These are phyloP conservation scores for Diaporthe longicolla DNA, from an alignment of 2,329 filamentous ascomycete species.

Conservation along the genomic window DNA sequence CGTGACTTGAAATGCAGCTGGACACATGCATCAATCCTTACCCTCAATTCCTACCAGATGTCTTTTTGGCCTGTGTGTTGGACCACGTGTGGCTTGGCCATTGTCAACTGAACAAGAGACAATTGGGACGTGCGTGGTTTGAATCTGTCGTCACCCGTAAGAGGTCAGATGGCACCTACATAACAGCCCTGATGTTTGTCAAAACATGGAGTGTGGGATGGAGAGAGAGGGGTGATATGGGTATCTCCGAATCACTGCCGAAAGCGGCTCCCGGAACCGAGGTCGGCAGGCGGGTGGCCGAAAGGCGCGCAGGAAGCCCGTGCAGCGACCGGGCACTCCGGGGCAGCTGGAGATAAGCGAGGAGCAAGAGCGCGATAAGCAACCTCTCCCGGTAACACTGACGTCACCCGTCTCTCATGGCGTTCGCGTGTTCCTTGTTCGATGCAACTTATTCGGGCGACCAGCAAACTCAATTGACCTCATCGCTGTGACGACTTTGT, in stretches of 20 bases:
- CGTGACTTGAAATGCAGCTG: too few relatives aligned
- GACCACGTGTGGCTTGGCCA: too few relatives aligned
- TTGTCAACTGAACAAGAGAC: too few relatives aligned
- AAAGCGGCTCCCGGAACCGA: neutral
- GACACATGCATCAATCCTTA: too few relatives aligned
- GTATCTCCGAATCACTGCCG: too few relatives aligned
- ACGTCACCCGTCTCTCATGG: conserved; percentile 32
- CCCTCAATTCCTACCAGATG: too few relatives aligned
- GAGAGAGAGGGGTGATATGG: neutral
- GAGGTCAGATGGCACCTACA: too few relatives aligned
- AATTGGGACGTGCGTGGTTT: too few relatives aligned
- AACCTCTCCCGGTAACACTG: neutral
- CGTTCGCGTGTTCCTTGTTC: conserved; percentile 21
- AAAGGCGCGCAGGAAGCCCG: neutral
- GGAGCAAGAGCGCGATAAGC: neutral
- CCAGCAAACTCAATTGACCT: conserved; percentile 21
- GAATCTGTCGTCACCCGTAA: too few relatives aligned
- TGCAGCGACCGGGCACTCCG: conserved; percentile 5
- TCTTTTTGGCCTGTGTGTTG: too few relatives aligned
- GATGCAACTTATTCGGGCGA: neutral
- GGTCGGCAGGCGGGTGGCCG: conserved; percentile 5
- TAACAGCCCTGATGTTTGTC: too few relatives aligned
- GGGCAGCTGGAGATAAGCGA: neutral
- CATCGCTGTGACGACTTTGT: conserved; percentile 33
- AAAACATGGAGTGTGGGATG: neutral